phyloP scores from a whole-genome alignment of 768 basidiomycete genomes.

The Glaciozyma antarctica region DNA sequence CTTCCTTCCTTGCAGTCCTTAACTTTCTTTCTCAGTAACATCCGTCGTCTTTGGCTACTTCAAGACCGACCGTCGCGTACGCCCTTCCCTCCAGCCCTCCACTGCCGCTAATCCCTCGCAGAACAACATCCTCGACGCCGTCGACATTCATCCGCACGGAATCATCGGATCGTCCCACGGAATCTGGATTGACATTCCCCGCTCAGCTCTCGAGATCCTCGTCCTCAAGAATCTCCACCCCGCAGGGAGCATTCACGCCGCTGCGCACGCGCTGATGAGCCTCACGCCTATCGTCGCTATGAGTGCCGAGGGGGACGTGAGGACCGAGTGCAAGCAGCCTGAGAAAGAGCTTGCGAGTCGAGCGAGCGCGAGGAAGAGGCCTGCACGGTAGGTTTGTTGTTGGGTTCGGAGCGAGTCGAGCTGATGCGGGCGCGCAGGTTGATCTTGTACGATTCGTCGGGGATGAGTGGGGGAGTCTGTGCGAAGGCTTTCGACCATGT shows the following conservation, averaged over 20 bases:
- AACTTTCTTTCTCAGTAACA: constrained; percentile 46
- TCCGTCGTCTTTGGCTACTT: constrained; percentile 74
- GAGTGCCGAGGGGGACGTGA: constrained; percentile 51
- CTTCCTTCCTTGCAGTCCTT: background rate
- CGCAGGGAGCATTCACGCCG: constrained; percentile 75
- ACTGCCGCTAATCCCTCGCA: background rate
- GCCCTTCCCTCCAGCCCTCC: background rate
- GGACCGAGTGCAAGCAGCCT: constrained; percentile 61
- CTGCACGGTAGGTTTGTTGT: constrained; percentile 22
- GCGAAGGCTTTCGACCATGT: constrained; percentile 72
- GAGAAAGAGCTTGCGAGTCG: constrained; percentile 34
- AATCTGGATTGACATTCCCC: constrained; percentile 68
- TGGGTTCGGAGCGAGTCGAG: background rate
- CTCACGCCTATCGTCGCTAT: constrained; percentile 51
- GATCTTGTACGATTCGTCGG: constrained; percentile 67
- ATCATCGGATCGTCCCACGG: constrained; percentile 67
- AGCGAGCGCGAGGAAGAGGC: constrained; percentile 28
- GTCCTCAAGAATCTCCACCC: constrained; percentile 51
- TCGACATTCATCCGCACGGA: constrained; percentile 68
- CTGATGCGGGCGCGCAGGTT: constrained; percentile 44
- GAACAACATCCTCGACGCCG: constrained; percentile 57
- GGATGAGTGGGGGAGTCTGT: constrained; percentile 60
- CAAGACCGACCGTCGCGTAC: constrained; percentile 55
- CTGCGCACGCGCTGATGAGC: constrained; percentile 73
- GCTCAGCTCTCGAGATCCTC: constrained; percentile 49